phyloP scores from a whole-genome alignment of 2,329 filamentous ascomycete genomes.

The Trichoderma guizhouense region DNA sequence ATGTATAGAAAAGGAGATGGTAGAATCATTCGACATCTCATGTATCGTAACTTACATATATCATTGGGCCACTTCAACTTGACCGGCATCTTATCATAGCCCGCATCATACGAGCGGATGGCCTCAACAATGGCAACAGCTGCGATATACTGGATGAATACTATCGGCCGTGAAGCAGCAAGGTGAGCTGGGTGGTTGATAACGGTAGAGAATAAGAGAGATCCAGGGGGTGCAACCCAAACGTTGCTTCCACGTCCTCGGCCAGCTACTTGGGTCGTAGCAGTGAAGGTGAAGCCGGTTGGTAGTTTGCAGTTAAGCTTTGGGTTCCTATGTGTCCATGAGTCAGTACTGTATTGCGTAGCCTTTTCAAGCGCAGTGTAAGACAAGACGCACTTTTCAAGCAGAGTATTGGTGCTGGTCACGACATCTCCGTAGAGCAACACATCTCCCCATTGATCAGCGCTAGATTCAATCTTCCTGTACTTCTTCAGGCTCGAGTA shows the following conservation, averaged over 20 bases:
- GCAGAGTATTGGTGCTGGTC: slow-evolving; percentile 87
- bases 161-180: slow-evolving; percentile 69
- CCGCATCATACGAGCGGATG: slow-evolving; percentile 72
- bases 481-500: slow-evolving; percentile 70
- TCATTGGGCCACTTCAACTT: slow-evolving; percentile 98
- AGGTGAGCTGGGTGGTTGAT: slow-evolving; percentile 78
- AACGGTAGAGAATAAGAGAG: slow-evolving; percentile 82
- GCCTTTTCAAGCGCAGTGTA: neutral
- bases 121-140: slow-evolving; percentile 84
- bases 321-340: slow-evolving; percentile 57
- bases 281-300: slow-evolving; percentile 81
- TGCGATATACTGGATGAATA: slow-evolving; percentile 91
- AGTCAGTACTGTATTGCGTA: neutral
- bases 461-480: slow-evolving; percentile 52
- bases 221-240: slow-evolving; percentile 87
- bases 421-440: slow-evolving; percentile 88
- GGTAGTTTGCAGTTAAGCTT: slow-evolving; percentile 73
- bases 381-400: slow-evolving; percentile 66
- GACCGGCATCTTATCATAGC: slow-evolving; percentile 72
- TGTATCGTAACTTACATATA: slow-evolving; percentile 56
- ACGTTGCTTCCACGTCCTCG: slow-evolving; percentile 88
- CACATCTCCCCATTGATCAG: slow-evolving; percentile 68
- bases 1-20: neutral
- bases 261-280: slow-evolving; percentile 83
- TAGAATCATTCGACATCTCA: neutral